Evolutionary conservation across 306 rosid species (phyloP), one percentile per base, ranked within the genome.

Genomic region (Malus sieversii): DNA sequence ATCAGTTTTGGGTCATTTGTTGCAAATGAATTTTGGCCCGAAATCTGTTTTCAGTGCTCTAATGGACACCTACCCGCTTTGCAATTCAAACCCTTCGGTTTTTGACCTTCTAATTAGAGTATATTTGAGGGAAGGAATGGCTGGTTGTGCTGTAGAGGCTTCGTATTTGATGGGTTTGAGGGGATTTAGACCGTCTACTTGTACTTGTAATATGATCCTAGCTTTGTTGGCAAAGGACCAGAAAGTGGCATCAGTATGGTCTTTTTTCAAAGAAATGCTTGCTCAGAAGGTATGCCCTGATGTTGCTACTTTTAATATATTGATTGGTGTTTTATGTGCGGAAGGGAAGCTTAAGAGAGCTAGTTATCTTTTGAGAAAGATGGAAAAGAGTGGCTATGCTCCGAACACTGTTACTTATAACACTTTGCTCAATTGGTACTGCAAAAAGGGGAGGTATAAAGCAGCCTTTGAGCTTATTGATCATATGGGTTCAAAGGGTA

Each of bases 11-110:
- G 70, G 40, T 45, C 87, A 86, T 63, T 42, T 91, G 73, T 71
- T 85, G 32, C 85, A 81, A 57, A 76, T 77, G 87, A 84, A 78
- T 18, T 35, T 74, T 80, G 91, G 86, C 35, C 68, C 87, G 20
- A 84, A 76, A 71, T 77, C 83, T 66, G 84, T 89, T 22, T 91
- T 91, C 74, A 42, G 70, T 73, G 85, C 86, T 72, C 81, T 91
- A 61, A 89, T 91, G 95, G 88, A 85, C 59, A 91, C 97, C 53
- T 91, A 87, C 82, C 87, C 84, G 32, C 73, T 82, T 86, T 87
- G 95, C 83, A 85, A 87, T 42, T 89, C 97, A 73, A 89, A 80
- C 75, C 97, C 97, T 19, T 87, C 97, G 62, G 92, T 89, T 53
- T 91, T 89, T 83, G 95, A 91, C 83, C 86, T 91, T 66, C 65